phyloP scores from a whole-genome alignment of 177 flowering plant species.

The Tripterygium wilfordii region DNA sequence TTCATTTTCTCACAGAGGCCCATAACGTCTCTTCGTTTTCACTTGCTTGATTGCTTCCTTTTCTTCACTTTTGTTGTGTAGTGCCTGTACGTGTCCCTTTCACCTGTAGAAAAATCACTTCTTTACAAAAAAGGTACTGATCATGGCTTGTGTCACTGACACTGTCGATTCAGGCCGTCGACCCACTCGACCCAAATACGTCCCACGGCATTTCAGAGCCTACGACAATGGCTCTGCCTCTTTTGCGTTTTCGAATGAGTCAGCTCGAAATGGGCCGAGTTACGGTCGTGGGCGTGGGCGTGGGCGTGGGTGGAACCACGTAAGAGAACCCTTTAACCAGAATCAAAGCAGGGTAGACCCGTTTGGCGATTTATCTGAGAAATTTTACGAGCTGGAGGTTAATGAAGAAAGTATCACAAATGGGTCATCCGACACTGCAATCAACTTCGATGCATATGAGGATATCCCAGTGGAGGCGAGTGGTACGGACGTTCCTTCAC shows the following conservation, averaged over 20 bases:
- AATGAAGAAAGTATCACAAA: conserved; percentile 6
- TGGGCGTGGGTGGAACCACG: conserved; percentile 2
- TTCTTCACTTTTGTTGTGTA: too few relatives aligned
- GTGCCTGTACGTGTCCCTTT: too few relatives aligned
- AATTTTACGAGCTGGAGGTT: conserved; percentile 24
- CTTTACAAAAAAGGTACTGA: too few relatives aligned
- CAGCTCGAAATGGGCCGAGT: not conserved
- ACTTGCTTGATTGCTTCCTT: too few relatives aligned
- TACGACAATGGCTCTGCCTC: not conserved
- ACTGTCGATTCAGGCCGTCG: too few relatives aligned
- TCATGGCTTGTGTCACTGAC: too few relatives aligned
- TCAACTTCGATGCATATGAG: conserved; percentile 63
- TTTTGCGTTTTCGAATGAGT: not conserved
- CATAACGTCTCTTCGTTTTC: too few relatives aligned
- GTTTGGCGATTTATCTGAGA: conserved; percentile 21
- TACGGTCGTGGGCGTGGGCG: conserved; percentile 8
- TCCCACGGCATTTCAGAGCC: conserved; percentile 29
- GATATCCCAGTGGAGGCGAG: conserved; percentile 59
- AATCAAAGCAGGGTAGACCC: conserved; percentile 16
- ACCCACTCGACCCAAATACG: conserved; percentile 17
- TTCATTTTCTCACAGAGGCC: too few relatives aligned
- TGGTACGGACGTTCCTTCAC: conserved; percentile 49
- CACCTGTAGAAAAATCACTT: too few relatives aligned
- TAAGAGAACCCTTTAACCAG: conserved; percentile 1
- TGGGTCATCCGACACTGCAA: conserved; percentile 8